A percentile compares a stretch with the other conserved stretches of the same genome.
These are phyloP conservation scores for Penicillium sp. DNA, from an alignment of 2,329 filamentous ascomycete genomes.

Conservation along the genomic window DNA sequence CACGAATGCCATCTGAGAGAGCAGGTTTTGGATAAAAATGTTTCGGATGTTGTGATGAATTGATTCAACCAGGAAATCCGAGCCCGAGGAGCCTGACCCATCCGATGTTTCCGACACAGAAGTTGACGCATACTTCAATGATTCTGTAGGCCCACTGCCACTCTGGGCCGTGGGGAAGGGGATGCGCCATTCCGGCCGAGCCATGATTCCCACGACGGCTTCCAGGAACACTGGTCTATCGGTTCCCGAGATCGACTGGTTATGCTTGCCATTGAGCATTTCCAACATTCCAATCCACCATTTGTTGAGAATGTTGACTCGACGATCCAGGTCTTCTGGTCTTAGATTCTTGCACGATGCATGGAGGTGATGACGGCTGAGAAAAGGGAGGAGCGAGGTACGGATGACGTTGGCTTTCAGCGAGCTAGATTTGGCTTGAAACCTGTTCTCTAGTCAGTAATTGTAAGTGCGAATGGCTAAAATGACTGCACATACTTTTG, in stretches of 20 bases:
- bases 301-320: constrained; percentile 76
- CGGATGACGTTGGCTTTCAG: constrained; percentile 76
- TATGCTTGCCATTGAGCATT: constrained; percentile 72
- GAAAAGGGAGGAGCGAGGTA: constrained; percentile 69
- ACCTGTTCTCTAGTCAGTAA: constrained; percentile 45
- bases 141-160: constrained; percentile 36
- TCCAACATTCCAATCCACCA: constrained; percentile 87
- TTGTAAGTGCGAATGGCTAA: background rate
- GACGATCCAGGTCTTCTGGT: constrained; percentile 79
- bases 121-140: constrained; percentile 41
- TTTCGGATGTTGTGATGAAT: constrained; percentile 85
- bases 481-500: constrained; percentile 53
- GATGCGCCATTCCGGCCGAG: constrained; percentile 80
- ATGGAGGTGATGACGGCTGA: constrained; percentile 67
- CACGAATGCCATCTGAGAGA: constrained; percentile 81
- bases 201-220: constrained; percentile 77
- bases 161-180: constrained; percentile 60
- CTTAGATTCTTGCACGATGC: constrained; percentile 63
- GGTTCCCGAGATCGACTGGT: constrained; percentile 76
- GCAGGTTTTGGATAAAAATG: constrained; percentile 78
- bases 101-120: constrained; percentile 57
- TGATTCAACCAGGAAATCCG: constrained; percentile 70
- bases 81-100: constrained; percentile 52
- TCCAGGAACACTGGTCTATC: constrained; percentile 80
- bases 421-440: constrained; percentile 69